Base-by-base conservation (phyloP, 345 rosid species). In the Garcia nutans region DNA sequence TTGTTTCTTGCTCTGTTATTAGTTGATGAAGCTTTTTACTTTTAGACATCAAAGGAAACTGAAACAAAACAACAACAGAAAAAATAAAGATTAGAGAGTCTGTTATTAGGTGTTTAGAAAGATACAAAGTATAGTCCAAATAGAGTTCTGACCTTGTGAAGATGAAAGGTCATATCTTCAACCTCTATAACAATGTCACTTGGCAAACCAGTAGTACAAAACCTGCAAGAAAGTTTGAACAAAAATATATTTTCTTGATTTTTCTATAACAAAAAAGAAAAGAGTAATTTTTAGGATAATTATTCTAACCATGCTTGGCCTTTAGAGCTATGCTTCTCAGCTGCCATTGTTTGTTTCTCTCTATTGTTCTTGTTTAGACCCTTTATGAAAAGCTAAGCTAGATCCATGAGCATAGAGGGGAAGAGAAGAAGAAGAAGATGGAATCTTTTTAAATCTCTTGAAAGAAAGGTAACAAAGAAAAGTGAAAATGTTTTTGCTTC, bases 1-100 rank as follows among this genome's bases (percentile, higher is more conserved):
- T 86, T 16, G 86, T 72, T 78, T 90, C 99, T 75, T 87, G 88
- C 84, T 93, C 94, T 54, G 94, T 78, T 71, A 96, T 96, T 72
- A 93, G 70, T 63, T 78, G 86, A 75, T 91, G 88, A 81, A 96
- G 93, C 86, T 82, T 93, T 72, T 84, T 77, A 76, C 99, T 96
- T 78, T 88, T 96, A 16, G 98, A 90, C 94, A 92, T 93, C 65
- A 96, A 75, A 31, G 99, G 99, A 84, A 93, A 93, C 99, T 96
- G 83, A 77, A 82, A 31, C 61, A 67, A 3, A 50, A 73, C 28
- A 2, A 10, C 11, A 61, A 45, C 47, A 54, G 17, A 52, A 49
- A 52, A 49, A 65, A 75, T 13, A 61, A 11, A 45, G 1, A 50
- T n/a, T 37, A 49, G 24, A 55, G 12, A 44, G 31, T 19, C n/a